phyloP scores from a whole-genome alignment of 139 green algal species.

The Chlorella sp. region DNA sequence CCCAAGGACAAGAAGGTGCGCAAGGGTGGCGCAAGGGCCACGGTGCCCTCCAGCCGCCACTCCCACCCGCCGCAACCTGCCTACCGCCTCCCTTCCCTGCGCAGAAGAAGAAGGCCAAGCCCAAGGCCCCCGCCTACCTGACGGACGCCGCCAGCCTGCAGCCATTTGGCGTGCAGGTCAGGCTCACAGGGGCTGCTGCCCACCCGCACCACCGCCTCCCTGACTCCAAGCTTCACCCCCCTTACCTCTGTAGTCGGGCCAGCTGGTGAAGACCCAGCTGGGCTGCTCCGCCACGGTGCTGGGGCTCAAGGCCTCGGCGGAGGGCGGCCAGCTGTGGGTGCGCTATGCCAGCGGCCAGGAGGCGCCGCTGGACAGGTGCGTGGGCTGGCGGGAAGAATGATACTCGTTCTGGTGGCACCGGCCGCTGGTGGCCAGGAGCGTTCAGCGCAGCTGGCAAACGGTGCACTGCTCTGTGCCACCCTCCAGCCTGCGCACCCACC shows the following conservation, averaged over 20 bases:
- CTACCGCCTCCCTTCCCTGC: not conserved
- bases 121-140: conserved; percentile 4
- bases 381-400: no score
- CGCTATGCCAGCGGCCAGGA: conserved; percentile 16
- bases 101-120: conserved; percentile 19
- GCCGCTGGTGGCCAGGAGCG: no score
- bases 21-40: not conserved
- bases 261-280: conserved; percentile 5
- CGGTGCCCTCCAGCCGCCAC: not conserved
- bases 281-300: conserved; percentile 5
- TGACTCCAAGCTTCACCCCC: not conserved
- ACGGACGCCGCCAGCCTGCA: not conserved
- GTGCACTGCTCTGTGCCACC: not conserved
- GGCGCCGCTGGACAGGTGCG: conserved; percentile 8
- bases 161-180: conserved; percentile 3
- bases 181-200: no score
- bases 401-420: no score
- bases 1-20: conserved; percentile 17
- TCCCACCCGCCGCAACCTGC: not conserved
- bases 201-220: no score
- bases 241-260: not conserved
- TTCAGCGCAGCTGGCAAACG: no score
- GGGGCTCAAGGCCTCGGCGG: not conserved
- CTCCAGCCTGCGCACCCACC: not conserved
- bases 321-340: conserved; percentile 22